A percentile compares a stretch with the other conserved stretches of the same genome.
These are phyloP conservation scores for Trichoderma pleuroti DNA, from an alignment of 2,329 filamentous ascomycete species.

Conservation along the genomic window DNA sequence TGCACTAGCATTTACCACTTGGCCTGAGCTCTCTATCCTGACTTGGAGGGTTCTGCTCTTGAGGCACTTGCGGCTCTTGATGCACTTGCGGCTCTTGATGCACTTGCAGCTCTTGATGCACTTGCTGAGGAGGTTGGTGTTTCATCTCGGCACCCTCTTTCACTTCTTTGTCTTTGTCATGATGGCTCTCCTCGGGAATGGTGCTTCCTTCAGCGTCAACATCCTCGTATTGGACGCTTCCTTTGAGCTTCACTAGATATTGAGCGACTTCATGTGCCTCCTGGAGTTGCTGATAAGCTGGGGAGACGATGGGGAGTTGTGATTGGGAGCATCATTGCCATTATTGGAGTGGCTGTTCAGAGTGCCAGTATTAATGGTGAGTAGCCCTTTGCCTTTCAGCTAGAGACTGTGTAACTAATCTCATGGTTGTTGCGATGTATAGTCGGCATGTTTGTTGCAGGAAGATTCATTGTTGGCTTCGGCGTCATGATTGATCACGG, in stretches of 20 bases:
- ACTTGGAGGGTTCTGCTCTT: neutral
- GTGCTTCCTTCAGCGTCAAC: neutral
- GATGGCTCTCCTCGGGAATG: neutral
- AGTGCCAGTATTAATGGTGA: slow-evolving; percentile 7
- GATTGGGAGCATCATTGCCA: slow-evolving; percentile 8
- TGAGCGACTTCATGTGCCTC: neutral
- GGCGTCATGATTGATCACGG: slow-evolving; percentile 63
- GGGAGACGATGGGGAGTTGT: slow-evolving; percentile 3
- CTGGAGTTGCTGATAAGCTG: neutral
- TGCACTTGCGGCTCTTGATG: neutral
- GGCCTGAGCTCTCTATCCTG: neutral
- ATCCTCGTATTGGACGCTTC: neutral
- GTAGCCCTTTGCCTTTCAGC: slow-evolving; percentile 34
- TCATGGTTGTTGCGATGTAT: neutral
- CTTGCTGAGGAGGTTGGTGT: neutral
- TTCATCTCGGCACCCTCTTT: neutral
- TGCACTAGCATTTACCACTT: slow-evolving; percentile 3
- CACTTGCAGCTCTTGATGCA: neutral
- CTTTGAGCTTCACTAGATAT: neutral
- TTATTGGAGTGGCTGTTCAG: slow-evolving; percentile 9
- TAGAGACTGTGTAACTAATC: neutral
- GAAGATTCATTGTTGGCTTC: slow-evolving; percentile 52
- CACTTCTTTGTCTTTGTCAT: neutral
- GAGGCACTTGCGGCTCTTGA: neutral
- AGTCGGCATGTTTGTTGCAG: slow-evolving; percentile 36